phyloP scores from a whole-genome alignment of 352 stramenopile genomes.

The Pythium dissimile region DNA sequence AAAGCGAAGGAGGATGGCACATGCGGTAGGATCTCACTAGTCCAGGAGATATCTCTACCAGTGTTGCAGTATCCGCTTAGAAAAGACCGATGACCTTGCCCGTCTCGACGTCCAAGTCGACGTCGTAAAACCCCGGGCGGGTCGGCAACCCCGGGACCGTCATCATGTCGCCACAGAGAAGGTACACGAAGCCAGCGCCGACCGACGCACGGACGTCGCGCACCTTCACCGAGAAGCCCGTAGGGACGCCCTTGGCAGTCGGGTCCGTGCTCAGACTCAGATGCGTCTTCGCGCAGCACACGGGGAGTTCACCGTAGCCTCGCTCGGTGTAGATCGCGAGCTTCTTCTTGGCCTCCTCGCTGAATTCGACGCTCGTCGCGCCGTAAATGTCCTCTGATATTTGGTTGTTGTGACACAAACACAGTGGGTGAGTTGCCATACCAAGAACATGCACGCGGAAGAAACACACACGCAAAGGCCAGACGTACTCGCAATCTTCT shows the following conservation, averaged over 20 bases:
- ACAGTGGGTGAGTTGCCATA: too few species aligned
- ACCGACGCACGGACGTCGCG: slow-evolving; percentile 94
- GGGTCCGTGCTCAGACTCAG: slow-evolving; percentile 96
- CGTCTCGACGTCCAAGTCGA: slow-evolving; percentile 94
- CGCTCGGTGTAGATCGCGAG: slow-evolving; percentile 88
- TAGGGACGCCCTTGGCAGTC: slow-evolving; percentile 92
- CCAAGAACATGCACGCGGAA: slow-evolving; percentile 2
- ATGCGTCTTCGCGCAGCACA: slow-evolving; percentile 99
- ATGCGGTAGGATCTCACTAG: too few species aligned
- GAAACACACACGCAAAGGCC: background rate
- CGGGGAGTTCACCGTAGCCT: slow-evolving; percentile 70
- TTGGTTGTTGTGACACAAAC: too few species aligned
- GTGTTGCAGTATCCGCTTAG: slow-evolving; percentile 36
- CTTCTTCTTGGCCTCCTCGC: slow-evolving; percentile 92
- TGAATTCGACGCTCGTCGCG: slow-evolving; percentile 93
- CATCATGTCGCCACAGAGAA: slow-evolving; percentile 97
- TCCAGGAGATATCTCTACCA: background rate
- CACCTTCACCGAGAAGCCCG: slow-evolving; percentile 92
- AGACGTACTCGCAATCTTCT: slow-evolving; percentile 94
- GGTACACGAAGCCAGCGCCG: slow-evolving; percentile 96
- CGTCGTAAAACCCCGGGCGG: slow-evolving; percentile 97
- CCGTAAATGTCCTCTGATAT: slow-evolving; percentile 96
- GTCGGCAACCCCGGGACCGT: slow-evolving; percentile 98
- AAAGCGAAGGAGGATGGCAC: too few species aligned
- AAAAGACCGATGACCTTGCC: slow-evolving; percentile 97